phyloP scores from a whole-genome alignment of 192 early-diverging fungal species.

The Funneliformis mosseae region DNA sequence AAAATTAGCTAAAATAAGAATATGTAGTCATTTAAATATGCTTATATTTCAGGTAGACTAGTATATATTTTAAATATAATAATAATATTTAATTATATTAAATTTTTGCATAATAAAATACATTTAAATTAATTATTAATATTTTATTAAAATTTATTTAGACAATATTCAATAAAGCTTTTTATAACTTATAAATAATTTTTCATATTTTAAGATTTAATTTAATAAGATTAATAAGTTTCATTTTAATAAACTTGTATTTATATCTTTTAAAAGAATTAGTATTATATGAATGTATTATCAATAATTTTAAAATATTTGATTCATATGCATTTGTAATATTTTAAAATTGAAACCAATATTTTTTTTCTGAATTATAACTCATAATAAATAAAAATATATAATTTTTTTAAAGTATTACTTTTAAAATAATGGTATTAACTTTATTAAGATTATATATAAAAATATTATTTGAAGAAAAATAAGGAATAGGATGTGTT shows the following conservation, averaged over 20 bases:
- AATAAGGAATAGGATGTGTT: neutral
- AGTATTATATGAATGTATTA: constrained; percentile 9
- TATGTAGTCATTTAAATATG: neutral
- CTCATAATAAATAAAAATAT: neutral
- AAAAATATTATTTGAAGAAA: neutral
- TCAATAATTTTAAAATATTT: neutral
- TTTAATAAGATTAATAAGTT: neutral
- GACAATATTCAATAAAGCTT: neutral
- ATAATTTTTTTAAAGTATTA: neutral
- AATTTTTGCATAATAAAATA: neutral
- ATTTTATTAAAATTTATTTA: too few species aligned
- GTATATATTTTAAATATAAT: neutral
- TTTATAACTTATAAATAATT: constrained; percentile 1
- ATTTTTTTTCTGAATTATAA: neutral
- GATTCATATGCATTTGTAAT: neutral
- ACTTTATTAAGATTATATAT: neutral
- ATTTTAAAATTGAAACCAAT: neutral
- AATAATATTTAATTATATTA: neutral
- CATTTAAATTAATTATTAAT: neutral
- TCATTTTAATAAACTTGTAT: neutral
- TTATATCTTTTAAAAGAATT: constrained; percentile 5
- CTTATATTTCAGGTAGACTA: constrained; percentile 7
- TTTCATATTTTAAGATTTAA: constrained; percentile 9
- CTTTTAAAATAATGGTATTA: neutral
- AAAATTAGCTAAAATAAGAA: neutral